Conservation (phyloP, 768 basidiomycete species). For the Suillus paluster region DNA sequence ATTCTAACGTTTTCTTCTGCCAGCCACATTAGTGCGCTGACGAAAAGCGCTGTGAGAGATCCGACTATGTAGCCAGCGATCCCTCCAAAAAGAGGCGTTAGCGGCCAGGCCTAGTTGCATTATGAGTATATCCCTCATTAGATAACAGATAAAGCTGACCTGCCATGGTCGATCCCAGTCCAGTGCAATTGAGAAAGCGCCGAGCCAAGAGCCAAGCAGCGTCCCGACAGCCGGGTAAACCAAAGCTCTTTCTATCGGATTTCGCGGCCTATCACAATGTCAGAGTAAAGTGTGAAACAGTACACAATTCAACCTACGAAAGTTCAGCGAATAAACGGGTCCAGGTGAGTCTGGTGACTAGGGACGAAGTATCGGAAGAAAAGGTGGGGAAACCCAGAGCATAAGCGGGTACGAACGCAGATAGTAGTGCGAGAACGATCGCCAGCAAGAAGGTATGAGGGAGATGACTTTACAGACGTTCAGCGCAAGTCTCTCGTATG, state of each 20-base stretch:
- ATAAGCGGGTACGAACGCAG: conserved; percentile 70
- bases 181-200: conserved; percentile 82
- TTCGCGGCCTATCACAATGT: conserved; percentile 47
- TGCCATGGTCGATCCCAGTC: conserved; percentile 99
- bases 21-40: conserved; percentile 44
- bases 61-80: conserved; percentile 69
- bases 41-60: conserved; percentile 56
- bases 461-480: conserved; percentile 44
- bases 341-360: conserved; percentile 69
- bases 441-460: conserved; percentile 71
- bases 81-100: conserved; percentile 76
- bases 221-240: conserved; percentile 81
- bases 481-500: neutral
- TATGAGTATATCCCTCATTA: neutral
- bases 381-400: conserved; percentile 66
- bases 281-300: neutral
- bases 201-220: conserved; percentile 77
- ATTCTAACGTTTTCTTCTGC: conserved; percentile 43
- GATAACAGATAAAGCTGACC: conserved; percentile 48
- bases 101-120: conserved; percentile 75
- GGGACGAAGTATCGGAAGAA: conserved; percentile 43
- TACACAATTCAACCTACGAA: conserved; percentile 56
- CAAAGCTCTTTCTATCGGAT: conserved; percentile 75
- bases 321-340: conserved; percentile 81
- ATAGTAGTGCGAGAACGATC: conserved; percentile 67